Conservation (phyloP, 1,139 yeast species). For the Scheffersomyces illinoinensis region DNA sequence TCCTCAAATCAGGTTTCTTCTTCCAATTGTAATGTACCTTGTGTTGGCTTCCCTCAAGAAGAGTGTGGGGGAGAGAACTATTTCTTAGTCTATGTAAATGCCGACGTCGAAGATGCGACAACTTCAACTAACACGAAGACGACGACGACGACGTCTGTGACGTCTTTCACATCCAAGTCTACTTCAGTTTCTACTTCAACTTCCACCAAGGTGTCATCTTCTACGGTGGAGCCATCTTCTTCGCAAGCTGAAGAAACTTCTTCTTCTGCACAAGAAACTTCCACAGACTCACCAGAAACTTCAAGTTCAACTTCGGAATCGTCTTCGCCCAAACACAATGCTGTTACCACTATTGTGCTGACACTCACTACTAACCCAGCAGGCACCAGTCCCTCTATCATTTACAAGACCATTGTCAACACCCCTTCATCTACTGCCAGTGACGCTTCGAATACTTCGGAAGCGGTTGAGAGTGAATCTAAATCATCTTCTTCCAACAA, state of each 20-base stretch:
- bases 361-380: slow-evolving; percentile 9
- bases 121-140: slow-evolving; percentile 12
- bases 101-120: slow-evolving; percentile 24
- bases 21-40: slow-evolving; percentile 45
- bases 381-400: slow-evolving; percentile 10
- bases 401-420: slow-evolving; percentile 11
- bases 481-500: slow-evolving; percentile 13
- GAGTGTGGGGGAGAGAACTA: slow-evolving; percentile 64
- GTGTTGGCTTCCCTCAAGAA: slow-evolving; percentile 59
- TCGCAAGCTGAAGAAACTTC: slow-evolving; percentile 9
- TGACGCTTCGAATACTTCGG: slow-evolving; percentile 4
- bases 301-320: slow-evolving; percentile 11
- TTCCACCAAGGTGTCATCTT: slow-evolving; percentile 7
- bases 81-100: slow-evolving; percentile 49
- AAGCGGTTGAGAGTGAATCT: slow-evolving; percentile 6
- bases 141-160: slow-evolving; percentile 12
- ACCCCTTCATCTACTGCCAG: slow-evolving; percentile 12
- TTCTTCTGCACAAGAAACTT: slow-evolving; percentile 6
- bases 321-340: slow-evolving; percentile 16
- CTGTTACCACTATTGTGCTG: slow-evolving; percentile 14
- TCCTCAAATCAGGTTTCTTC: slow-evolving; percentile 28
- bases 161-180: slow-evolving; percentile 12
- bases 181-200: slow-evolving; percentile 13
- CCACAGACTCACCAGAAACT: slow-evolving; percentile 11
- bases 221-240: slow-evolving; percentile 11